phyloP scores from a whole-genome alignment of 2,329 filamentous ascomycete genomes.

The Stemphylium lycopersici region DNA sequence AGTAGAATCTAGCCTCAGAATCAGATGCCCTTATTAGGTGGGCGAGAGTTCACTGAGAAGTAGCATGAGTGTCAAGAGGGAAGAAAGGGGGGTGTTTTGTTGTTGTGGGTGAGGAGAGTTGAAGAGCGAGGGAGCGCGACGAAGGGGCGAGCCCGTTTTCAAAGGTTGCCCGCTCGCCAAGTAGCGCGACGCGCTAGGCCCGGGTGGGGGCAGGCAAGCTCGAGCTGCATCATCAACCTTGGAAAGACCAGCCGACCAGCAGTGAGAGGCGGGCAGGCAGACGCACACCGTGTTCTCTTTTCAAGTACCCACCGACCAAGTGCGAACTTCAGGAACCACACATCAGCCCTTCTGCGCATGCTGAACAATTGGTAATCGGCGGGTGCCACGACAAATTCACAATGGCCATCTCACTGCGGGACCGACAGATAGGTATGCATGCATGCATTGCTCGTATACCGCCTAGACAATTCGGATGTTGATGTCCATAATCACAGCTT shows the following conservation, averaged over 20 bases:
- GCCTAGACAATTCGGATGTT: constrained; percentile 12
- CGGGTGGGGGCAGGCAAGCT: constrained; percentile 16
- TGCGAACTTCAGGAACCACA: background rate
- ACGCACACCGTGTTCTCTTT: constrained; percentile 28
- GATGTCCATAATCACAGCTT: constrained; percentile 60
- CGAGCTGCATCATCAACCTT: constrained; percentile 12
- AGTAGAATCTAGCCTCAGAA: constrained; percentile 43
- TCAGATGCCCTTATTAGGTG: constrained; percentile 49
- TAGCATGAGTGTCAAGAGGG: constrained; percentile 41
- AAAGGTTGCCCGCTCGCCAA: constrained; percentile 28
- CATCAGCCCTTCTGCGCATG: constrained; percentile 16
- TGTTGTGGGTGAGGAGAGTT: constrained; percentile 30
- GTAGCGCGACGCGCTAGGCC: constrained; percentile 27
- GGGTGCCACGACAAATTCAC: constrained; percentile 30
- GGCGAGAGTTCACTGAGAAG: constrained; percentile 47
- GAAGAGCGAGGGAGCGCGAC: constrained; percentile 31
- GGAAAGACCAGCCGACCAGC: constrained; percentile 7
- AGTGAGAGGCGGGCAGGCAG: constrained; percentile 20
- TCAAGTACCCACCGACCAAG: background rate
- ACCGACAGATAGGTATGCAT: constrained; percentile 65
- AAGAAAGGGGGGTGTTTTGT: constrained; percentile 36
- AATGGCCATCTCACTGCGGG: constrained; percentile 59
- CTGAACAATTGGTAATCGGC: constrained; percentile 34
- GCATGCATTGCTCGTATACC: background rate
- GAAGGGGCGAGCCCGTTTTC: constrained; percentile 31